Base-by-base conservation (phyloP, 352 stramenopile species). In the Pythium apleroticum region DNA sequence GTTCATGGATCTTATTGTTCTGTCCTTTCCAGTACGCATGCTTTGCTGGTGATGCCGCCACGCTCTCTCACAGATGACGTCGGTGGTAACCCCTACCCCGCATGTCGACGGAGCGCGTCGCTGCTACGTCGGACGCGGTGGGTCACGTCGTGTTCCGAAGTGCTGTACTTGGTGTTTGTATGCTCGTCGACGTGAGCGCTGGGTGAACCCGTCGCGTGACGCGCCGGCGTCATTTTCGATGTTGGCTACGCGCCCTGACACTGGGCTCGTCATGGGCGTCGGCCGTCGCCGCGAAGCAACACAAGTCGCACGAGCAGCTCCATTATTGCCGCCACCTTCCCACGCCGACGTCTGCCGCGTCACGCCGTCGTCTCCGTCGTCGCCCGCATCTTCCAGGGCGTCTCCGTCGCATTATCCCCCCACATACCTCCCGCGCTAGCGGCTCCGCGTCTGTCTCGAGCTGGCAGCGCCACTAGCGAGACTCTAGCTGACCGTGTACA, bases 181-280 rank as follows among this genome's bases (percentile, higher is more conserved):
- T 63, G 25, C 30, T 10, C 19, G 7, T 28, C 9, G 27, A 25
- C 49, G 58, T 49, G 31, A 41, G 52, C 12, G 24, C 35, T 11
- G 28, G 20, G 25, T 60, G 58, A 75, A 75, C 43, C 50, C 22
- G 45, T 20, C 30, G 39, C 7, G 35, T 75, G 69, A 75, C 69
- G 69, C 69, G 69, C 53, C 57, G 35, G 27, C 60, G 60, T 75
- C 69, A 75, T 64, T 60, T 50, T 68, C 30, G 1, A 19, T 48
- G 22, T 75, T 75, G 69, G 65, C 28, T 48, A 43, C 17, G 24
- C 33, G n/a, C 1, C 56, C 37, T 75, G 69, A 72, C 65, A 72
- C 69, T 72, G 48, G 37, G 64, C 64, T 72, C 69, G 65, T 75
- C 65, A 72, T 69, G 25, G 33, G 30, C 31, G n/a, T 10, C 24